Evolutionary conservation across 2,329 filamentous ascomycete species (phyloP).

Genomic region (Fusarium floridanum): DNA sequence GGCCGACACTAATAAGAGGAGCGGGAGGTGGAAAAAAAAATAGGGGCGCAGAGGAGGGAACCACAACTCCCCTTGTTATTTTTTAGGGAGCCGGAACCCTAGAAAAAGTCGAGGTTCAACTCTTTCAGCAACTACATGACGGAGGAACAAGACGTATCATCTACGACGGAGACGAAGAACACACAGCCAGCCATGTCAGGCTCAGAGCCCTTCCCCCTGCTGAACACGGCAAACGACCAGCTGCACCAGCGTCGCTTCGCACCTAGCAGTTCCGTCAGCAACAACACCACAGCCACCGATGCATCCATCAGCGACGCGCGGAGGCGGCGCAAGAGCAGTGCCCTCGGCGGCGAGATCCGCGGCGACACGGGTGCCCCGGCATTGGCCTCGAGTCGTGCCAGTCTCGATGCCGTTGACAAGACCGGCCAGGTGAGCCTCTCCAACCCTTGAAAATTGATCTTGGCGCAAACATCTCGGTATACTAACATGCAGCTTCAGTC

Average conservation of each 20-base stretch:
- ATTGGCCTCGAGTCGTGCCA: conserved; percentile 65
- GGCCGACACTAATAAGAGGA: conserved; percentile 3
- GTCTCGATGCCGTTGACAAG: conserved; percentile 51
- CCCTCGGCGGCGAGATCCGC: conserved; percentile 65
- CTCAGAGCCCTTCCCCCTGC: conserved; percentile 68
- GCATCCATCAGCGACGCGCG: conserved; percentile 55
- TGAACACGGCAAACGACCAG: conserved; percentile 65
- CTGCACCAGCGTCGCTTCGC: conserved; percentile 54
- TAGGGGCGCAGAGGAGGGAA: conserved; percentile 30
- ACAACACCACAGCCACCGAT: conserved; percentile 35
- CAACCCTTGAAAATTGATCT: not conserved
- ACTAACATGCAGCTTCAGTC: conserved; percentile 35
- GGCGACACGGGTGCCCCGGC: conserved; percentile 69
- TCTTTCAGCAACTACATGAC: not conserved
- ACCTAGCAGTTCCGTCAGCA: conserved; percentile 45
- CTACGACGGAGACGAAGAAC: not conserved
- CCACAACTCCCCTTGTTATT: conserved; percentile 2
- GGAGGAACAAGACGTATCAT: not conserved
- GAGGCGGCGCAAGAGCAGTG: conserved; percentile 69
- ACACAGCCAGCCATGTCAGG: conserved; percentile 54
- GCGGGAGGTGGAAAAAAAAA: conserved; percentile 15
- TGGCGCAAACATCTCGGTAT: not conserved
- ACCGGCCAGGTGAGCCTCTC: conserved; percentile 33
- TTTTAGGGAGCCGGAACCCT: not conserved
- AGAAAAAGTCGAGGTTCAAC: conserved; percentile 13